Base-by-base conservation (phyloP, 352 stramenopile genomes). In the Phytophthora multivora region DNA sequence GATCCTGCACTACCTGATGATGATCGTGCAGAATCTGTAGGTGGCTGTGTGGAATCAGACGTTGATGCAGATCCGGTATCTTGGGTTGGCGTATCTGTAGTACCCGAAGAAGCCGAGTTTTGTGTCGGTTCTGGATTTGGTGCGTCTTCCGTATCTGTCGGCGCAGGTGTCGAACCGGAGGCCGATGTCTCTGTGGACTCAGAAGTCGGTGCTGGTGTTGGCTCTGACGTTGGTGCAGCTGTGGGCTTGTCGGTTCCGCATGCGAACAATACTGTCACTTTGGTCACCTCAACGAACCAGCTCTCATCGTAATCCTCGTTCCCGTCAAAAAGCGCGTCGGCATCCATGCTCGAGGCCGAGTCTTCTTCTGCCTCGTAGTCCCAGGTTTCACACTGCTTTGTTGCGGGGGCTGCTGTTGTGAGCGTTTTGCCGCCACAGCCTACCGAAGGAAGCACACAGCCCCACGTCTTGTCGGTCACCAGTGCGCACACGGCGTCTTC, bases 401-500 rank as follows among this genome's bases (percentile, higher is more conserved):
- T 10, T 50, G 21, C 28, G 25, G 59, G 58, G 18, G 52, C 52
- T 12, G 33, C 31, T 10, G 47, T 65, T 13, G 53, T 56, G 15
- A 59, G 25, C 16, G 48, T 30, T 41, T 49, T 41, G 0, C 18
- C 55, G 5, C 49, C 43, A 26, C 66, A 74, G 38, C 54, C 66
- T 39, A 74, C 26, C 3, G 66, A 73, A 7, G 59, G 59, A 36
- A 73, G 36, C 19, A 73, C 59, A 46, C 65, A 73, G 64, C 60
- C 84, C 83, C 71, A 84, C 11, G 72, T 67, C 28, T 26, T 64
- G 21, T 59, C 57, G 11, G 40, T 74, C 55, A 88, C 68, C 9
- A 83, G 49, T 25, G 63, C 66, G 39, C 79, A 91, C 33, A 72
- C 52, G 0, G 75, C 64, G 35, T 84, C 73, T 66, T 85, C 73